phyloP scores from a whole-genome alignment of 306 rosid species.

The Arachis stenosperma region DNA sequence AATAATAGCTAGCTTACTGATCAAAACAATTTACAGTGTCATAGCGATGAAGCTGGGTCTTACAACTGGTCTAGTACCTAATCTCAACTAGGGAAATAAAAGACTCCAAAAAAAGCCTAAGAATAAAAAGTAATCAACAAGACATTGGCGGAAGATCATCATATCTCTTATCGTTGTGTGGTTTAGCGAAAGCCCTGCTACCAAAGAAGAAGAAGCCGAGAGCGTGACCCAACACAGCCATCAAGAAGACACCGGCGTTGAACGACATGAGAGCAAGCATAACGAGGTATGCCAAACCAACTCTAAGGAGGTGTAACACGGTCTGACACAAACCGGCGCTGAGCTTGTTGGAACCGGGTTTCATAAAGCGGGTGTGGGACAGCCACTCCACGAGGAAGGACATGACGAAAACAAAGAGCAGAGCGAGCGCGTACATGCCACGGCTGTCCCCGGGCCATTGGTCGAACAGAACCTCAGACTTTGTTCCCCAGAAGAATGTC shows the following conservation, averaged over 20 bases:
- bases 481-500: constrained; percentile 86
- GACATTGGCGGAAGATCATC: constrained; percentile 65
- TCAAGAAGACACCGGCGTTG: constrained; percentile 73
- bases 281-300: constrained; percentile 67
- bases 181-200: constrained; percentile 50
- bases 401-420: constrained; percentile 58
- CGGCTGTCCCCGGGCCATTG: constrained; percentile 66
- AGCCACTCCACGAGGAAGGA: constrained; percentile 60
- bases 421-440: constrained; percentile 63
- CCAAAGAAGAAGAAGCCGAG: constrained; percentile 66
- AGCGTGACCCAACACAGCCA: constrained; percentile 67
- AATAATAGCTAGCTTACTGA: constrained; percentile 62
- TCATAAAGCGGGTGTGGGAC: constrained; percentile 51
- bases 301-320: constrained; percentile 52
- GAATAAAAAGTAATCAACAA: constrained; percentile 44
- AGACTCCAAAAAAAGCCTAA: too few relatives aligned
- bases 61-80: constrained; percentile 95
- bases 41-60: constrained; percentile 91
- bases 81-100: constrained; percentile 51
- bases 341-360: constrained; percentile 43
- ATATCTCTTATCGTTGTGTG: constrained; percentile 19
- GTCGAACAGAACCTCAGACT: constrained; percentile 58
- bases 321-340: constrained; percentile 60
- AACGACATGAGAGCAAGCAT: constrained; percentile 94
- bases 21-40: constrained; percentile 81